Conservation (phyloP, 257 asterid species). For the Scutellaria galericulata region DNA sequence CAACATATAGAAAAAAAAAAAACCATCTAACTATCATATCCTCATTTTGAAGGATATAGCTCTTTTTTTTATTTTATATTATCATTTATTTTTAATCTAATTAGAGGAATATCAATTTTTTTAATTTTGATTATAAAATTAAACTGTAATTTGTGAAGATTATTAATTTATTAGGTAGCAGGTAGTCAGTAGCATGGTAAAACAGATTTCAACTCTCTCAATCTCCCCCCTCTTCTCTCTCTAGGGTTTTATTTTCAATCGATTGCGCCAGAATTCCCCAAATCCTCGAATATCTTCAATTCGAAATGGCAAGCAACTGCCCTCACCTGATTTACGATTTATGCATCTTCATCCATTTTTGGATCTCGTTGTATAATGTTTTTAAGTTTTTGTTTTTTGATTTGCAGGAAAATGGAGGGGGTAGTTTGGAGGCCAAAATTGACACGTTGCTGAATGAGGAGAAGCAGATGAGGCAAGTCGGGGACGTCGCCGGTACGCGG, state of each 20-base stretch:
- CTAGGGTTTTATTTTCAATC: constrained; percentile 34
- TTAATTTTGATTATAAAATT: no score
- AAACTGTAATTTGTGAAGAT: no score
- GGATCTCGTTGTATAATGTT: constrained; percentile 30
- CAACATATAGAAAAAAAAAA: no score
- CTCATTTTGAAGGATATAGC: no score
- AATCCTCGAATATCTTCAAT: constrained; percentile 13
- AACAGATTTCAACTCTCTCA: constrained; percentile 35
- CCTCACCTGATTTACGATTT: neutral
- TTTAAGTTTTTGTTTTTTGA: neutral
- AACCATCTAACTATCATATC: no score
- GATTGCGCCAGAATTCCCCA: constrained; percentile 14
- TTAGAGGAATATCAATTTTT: no score
- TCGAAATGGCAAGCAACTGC: constrained; percentile 32
- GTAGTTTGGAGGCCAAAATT: constrained; percentile 69
- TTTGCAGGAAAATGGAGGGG: constrained; percentile 70
- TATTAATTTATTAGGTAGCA: no score
- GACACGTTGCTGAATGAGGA: constrained; percentile 77
- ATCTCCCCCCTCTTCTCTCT: constrained; percentile 6
- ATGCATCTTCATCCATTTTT: neutral
- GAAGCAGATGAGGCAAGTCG: constrained; percentile 91
- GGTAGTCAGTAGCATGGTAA: constrained; percentile 7
- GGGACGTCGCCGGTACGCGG: constrained; percentile 82
- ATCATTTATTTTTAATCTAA: no score
- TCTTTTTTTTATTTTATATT: no score